Conservation (phyloP, 768 basidiomycete species). For the Boletus barrowsii region DNA sequence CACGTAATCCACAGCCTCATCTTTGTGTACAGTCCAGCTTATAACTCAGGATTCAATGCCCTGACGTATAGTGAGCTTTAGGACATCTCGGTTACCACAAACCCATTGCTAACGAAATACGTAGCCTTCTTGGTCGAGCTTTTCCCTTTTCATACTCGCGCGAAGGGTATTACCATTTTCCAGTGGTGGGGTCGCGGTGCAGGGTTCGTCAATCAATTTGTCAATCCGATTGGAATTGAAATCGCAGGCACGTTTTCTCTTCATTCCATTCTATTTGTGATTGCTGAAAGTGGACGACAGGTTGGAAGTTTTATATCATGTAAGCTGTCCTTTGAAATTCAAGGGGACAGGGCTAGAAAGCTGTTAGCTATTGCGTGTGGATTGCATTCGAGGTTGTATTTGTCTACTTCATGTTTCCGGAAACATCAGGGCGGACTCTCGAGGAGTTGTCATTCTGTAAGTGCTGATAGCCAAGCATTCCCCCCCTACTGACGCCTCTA, state of each 20-base stretch:
- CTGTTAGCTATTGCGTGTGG: neutral
- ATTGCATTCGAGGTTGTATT: neutral
- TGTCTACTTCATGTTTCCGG: neutral
- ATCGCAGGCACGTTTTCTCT: conserved; percentile 4
- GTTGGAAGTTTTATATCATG: neutral
- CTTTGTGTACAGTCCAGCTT: neutral
- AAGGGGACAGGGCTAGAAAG: neutral
- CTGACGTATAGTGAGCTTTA: conserved; percentile 2
- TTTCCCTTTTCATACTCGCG: conserved; percentile 61
- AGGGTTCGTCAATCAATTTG: conserved; percentile 12
- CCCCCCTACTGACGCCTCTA: neutral
- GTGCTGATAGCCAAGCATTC: neutral
- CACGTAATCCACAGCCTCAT: conserved; percentile 4
- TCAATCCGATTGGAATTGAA: conserved; percentile 17
- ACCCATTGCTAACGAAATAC: neutral
- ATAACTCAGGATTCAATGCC: conserved; percentile 2
- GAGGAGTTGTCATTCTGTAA: conserved; percentile 12
- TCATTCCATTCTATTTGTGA: neutral
- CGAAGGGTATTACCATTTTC: conserved; percentile 59
- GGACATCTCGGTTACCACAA: neutral
- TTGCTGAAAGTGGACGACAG: neutral
- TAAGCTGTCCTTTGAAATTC: neutral
- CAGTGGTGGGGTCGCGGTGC: conserved; percentile 51
- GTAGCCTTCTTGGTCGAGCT: conserved; percentile 64
- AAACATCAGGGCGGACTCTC: neutral